These are phyloP conservation scores for Daedaleopsis sinensis DNA, from an alignment of 768 basidiomycete species.

Conservation along the genomic window DNA sequence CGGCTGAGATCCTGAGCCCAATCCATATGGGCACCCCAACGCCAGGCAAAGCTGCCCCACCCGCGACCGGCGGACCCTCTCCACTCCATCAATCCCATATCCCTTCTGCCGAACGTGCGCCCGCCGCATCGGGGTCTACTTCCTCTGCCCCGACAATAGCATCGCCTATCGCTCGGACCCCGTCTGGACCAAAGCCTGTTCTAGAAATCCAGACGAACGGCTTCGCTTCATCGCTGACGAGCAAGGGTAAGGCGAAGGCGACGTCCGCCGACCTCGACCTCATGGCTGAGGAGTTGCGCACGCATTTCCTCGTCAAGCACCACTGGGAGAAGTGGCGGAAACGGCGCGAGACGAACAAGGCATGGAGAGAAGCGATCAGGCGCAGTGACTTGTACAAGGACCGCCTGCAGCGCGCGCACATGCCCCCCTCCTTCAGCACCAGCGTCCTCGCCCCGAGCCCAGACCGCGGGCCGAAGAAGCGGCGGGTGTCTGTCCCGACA, in stretches of 20 bases:
- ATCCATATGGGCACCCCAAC: conserved; percentile 15
- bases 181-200: conserved; percentile 6
- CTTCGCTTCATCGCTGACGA: conserved; percentile 4
- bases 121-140: conserved; percentile 17
- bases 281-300: conserved; percentile 4
- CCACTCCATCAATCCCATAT: conserved; percentile 7
- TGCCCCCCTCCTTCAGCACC: conserved; percentile 31
- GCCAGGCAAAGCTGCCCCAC: background rate
- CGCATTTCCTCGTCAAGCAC: conserved; percentile 38
- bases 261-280: conserved; percentile 8
- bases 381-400: conserved; percentile 64
- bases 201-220: conserved; percentile 19
- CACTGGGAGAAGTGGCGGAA: conserved; percentile 27
- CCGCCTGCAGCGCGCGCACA: conserved; percentile 43
- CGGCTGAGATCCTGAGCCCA: conserved; percentile 14
- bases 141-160: background rate
- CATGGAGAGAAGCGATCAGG: conserved; percentile 64
- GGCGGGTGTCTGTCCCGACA: conserved; percentile 19
- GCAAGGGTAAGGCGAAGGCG: conserved; percentile 15
- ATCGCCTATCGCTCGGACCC: background rate
- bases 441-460: background rate
- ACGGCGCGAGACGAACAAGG: conserved; percentile 20
- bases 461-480: conserved; percentile 26
- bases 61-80: background rate
- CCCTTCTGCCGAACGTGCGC: background rate